phyloP scores from a whole-genome alignment of 768 basidiomycete species.

The Myochromella boudieri region DNA sequence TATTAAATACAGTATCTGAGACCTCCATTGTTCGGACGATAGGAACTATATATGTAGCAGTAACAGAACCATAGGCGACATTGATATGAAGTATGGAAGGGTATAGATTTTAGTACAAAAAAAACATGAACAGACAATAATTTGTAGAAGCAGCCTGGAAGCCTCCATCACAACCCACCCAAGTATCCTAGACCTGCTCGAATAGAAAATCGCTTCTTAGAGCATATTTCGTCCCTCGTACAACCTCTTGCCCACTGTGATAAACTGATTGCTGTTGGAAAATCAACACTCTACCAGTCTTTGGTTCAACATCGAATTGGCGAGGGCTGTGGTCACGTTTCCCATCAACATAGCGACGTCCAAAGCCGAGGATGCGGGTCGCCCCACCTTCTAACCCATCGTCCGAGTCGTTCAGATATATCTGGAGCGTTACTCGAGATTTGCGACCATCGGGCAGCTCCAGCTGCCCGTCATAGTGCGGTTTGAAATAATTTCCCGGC shows the following conservation, averaged over 20 bases:
- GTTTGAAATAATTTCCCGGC: conserved; percentile 41
- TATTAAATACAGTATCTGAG: no score
- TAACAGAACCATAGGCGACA: no score
- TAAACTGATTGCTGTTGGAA: conserved; percentile 41
- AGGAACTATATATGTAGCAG: no score
- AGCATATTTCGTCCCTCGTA: conserved; percentile 38
- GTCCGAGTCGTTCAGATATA: conserved; percentile 46
- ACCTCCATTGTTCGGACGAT: no score
- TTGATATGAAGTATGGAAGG: no score
- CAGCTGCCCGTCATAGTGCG: conserved; percentile 37
- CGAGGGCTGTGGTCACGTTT: no score
- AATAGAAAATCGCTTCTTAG: conserved; percentile 44
- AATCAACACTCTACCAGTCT: conserved; percentile 41
- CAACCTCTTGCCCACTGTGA: conserved; percentile 44
- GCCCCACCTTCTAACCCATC: conserved; percentile 37
- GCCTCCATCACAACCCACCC: no score
- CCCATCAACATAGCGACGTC: conserved; percentile 25
- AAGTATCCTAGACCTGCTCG: conserved; percentile 1
- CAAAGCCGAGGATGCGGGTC: conserved; percentile 35
- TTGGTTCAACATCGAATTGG: conserved; percentile 44
- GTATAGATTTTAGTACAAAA: no score
- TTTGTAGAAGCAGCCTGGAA: no score
- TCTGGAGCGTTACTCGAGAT: conserved; percentile 40
- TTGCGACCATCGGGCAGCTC: conserved; percentile 36
- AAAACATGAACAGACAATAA: no score